phyloP scores from a whole-genome alignment of 176 grass and related monocot species.

The Oryza nivara region DNA sequence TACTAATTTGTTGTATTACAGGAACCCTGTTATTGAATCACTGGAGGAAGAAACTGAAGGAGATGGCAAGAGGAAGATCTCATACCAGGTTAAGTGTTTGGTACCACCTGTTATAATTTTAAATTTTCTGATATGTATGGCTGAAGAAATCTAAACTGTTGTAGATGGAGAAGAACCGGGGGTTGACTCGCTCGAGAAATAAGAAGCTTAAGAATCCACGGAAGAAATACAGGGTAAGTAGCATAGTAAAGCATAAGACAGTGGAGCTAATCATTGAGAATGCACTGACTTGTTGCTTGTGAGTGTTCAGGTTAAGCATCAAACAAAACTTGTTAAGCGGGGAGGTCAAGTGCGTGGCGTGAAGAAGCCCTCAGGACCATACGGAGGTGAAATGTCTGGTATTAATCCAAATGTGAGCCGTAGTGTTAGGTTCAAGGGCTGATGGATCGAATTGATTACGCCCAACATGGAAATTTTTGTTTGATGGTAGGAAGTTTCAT shows the following conservation, averaged over 20 bases:
- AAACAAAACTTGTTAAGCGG: constrained; percentile 45
- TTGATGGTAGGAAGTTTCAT: background rate
- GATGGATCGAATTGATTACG: constrained; percentile 1
- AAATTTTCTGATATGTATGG: background rate
- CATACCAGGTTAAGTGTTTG: constrained; percentile 64
- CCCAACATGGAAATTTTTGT: constrained; percentile 5
- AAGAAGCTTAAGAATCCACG: constrained; percentile 85
- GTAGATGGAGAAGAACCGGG: constrained; percentile 95
- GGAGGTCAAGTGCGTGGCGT: constrained; percentile 72
- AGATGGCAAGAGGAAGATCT: constrained; percentile 90
- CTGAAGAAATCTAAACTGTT: constrained; percentile 23
- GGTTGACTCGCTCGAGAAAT: constrained; percentile 82
- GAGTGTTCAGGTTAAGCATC: constrained; percentile 67
- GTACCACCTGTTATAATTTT: background rate
- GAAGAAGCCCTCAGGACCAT: constrained; percentile 61
- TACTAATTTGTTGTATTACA: constrained; percentile 41
- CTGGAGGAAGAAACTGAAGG: constrained; percentile 62
- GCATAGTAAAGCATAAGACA: background rate
- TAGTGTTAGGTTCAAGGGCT: constrained; percentile 75
- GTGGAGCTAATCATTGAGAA: background rate
- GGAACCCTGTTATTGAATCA: constrained; percentile 41
- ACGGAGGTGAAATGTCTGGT: constrained; percentile 83
- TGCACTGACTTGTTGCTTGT: background rate
- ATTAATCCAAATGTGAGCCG: constrained; percentile 79
- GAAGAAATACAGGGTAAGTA: constrained; percentile 94